Conservation (phyloP, 257 asterid genomes). For the Anisodus tanguticus region DNA sequence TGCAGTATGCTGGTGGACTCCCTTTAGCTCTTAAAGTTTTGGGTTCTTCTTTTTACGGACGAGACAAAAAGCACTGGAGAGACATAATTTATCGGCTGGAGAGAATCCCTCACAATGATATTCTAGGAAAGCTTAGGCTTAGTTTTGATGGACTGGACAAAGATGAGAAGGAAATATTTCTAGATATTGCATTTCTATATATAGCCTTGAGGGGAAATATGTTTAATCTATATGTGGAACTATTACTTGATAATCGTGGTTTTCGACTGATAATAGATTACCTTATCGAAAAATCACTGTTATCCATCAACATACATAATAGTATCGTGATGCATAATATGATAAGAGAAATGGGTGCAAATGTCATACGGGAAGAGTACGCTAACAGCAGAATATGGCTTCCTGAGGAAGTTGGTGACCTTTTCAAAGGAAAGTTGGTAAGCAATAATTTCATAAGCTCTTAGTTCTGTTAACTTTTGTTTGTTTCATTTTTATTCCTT, state of each 20-base stretch:
- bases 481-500: background rate
- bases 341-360: background rate
- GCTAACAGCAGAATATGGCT: slow-evolving; percentile 17
- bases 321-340: slow-evolving; percentile 4
- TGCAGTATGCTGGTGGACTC: background rate
- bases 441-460: background rate
- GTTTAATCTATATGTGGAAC: background rate
- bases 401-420: background rate
- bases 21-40: slow-evolving; percentile 34
- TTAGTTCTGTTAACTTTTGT: background rate
- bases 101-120: background rate
- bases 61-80: background rate
- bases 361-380: background rate
- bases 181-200: background rate
- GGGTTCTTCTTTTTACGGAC: background rate
- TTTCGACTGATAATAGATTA: background rate
- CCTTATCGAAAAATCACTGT: background rate
- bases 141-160: background rate
- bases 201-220: too few species aligned
- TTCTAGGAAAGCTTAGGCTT: background rate
- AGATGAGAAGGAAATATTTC: background rate
- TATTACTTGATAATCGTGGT: background rate
- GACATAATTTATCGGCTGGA: background rate
- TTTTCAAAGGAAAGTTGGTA: background rate
- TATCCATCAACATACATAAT: background rate